These are phyloP conservation scores for Nepenthes mirabilis DNA, from an alignment of 148 eudicot genomes.

Conservation along the genomic window DNA sequence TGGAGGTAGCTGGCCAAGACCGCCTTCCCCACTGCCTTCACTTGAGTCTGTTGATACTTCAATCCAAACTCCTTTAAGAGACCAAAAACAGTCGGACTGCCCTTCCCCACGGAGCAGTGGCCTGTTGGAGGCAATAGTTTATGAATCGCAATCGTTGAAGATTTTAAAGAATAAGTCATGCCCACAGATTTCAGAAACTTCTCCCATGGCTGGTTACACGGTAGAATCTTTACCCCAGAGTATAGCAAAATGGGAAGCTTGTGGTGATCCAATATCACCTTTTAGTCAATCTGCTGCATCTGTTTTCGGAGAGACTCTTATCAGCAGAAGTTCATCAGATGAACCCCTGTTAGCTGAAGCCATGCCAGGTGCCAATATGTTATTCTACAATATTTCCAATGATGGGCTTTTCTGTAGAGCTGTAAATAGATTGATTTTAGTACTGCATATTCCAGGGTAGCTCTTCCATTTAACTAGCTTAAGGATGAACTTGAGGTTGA, in stretches of 20 bases:
- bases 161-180: constrained; percentile 19
- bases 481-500: no score
- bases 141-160: constrained; percentile 36
- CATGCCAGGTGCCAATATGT: constrained; percentile 24
- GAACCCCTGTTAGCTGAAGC: constrained; percentile 33
- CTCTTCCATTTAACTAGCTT: no score
- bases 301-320: constrained; percentile 33
- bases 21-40: constrained; percentile 47
- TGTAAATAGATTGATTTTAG: no score
- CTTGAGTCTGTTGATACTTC: constrained; percentile 52
- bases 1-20: constrained; percentile 31
- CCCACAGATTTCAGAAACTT: constrained; percentile 16
- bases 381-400: no score
- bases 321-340: constrained; percentile 38
- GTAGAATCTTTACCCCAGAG: constrained; percentile 28
- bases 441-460: no score
- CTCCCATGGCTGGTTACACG: constrained; percentile 15
- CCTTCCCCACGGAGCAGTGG: constrained; percentile 52
- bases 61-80: constrained; percentile 48
- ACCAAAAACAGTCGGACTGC: constrained; percentile 37
- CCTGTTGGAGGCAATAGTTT: constrained; percentile 55
- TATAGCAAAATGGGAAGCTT: constrained; percentile 33
- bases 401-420: no score
- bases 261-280: constrained; percentile 62
- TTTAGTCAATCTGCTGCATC: constrained; percentile 54